phyloP scores from a whole-genome alignment of 2,329 filamentous ascomycete species.

The Apiospora aurea region DNA sequence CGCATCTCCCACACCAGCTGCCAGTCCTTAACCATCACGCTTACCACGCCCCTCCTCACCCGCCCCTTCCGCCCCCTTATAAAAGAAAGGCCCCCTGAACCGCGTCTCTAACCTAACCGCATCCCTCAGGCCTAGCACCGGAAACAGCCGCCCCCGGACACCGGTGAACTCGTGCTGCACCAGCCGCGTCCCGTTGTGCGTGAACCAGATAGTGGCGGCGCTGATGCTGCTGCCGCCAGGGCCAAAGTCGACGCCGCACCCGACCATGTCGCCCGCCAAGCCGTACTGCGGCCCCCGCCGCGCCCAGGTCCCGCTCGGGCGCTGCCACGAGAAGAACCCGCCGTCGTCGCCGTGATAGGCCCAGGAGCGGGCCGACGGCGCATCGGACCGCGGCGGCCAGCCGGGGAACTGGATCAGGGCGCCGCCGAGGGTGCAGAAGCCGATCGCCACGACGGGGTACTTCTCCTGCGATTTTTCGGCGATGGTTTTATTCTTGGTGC shows the following conservation, averaged over 20 bases:
- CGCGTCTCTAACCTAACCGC: not conserved
- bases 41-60: no score
- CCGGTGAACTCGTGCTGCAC: not conserved
- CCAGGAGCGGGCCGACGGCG: not conserved
- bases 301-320: no score
- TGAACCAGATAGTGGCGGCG: not conserved
- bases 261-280: not conserved
- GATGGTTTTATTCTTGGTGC: no score
- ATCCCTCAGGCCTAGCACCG: not conserved
- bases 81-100: not conserved
- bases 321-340: not conserved
- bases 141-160: not conserved
- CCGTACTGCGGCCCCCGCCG: not conserved
- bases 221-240: no score
- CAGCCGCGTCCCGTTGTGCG: not conserved
- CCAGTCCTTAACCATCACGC: no score
- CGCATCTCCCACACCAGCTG: no score
- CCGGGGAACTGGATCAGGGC: no score
- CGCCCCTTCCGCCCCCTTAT: not conserved
- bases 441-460: no score
- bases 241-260: not conserved
- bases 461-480: no score
- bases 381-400: no score
- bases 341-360: not conserved
- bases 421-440: no score